Percentiles rank a stretch among this genome's conserved stretches.
Conservation (phyloP, 192 early-diverging fungal species). For the Coemansia sp. region DNA sequence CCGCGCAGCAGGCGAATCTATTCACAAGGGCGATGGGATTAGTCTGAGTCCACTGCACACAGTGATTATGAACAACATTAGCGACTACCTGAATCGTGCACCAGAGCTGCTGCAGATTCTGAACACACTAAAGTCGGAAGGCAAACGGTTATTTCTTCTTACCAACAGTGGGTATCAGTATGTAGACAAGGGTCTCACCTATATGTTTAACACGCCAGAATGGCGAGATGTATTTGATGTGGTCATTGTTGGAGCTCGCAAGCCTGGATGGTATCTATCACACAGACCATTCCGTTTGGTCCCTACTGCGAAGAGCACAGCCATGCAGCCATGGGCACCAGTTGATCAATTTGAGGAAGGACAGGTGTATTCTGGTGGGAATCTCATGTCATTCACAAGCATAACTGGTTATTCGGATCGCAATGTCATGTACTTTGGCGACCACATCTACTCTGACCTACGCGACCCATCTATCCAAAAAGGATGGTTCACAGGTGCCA, state of each 20-base stretch:
- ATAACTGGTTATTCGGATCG: conserved; percentile 61
- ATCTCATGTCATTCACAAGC: conserved; percentile 54
- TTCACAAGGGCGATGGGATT: conserved; percentile 55
- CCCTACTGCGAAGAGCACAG: conserved; percentile 12
- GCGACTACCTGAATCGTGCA: conserved; percentile 50
- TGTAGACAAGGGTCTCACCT: conserved; percentile 51
- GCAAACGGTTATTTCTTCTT: conserved; percentile 60
- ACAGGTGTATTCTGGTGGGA: conserved; percentile 64
- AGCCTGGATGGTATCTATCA: conserved; percentile 61
- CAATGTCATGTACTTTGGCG: conserved; percentile 64
- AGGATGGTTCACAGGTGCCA: conserved; percentile 65
- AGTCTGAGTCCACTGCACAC: conserved; percentile 54
- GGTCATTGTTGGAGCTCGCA: conserved; percentile 59
- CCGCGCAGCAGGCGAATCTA: conserved; percentile 50
- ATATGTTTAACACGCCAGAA: conserved; percentile 48
- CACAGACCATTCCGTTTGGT: conserved; percentile 61
- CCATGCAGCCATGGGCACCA: conserved; percentile 52
- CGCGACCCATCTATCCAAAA: conserved; percentile 61
- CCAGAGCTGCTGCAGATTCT: conserved; percentile 56
- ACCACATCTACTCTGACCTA: conserved; percentile 64
- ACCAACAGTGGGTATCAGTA: conserved; percentile 63
- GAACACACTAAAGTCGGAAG: conserved; percentile 42
- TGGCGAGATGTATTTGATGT: conserved; percentile 66
- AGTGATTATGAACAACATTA: conserved; percentile 51
- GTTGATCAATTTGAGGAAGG: conserved; percentile 58